Base-by-base conservation (phyloP, 1,284 basidiomycete genomes). In the Rhodotorula sp. region DNA sequence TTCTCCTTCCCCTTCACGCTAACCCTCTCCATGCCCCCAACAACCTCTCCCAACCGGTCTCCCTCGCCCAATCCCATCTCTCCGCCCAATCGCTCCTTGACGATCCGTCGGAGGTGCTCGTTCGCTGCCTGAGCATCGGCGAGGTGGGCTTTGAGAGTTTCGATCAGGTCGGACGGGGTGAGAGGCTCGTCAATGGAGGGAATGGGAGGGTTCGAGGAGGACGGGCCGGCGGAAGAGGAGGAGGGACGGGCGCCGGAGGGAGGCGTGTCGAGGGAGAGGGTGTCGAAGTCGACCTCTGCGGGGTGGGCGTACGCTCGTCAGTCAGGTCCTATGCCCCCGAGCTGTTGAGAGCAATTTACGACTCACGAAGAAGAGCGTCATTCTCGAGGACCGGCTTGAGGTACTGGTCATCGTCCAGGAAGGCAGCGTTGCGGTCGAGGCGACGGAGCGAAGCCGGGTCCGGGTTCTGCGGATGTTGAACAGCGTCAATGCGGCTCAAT, bases 281-380 rank as follows among this genome's bases (percentile, higher is more conserved):
- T 87, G 69, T 87, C 86, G 30, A 85, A 82, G 64, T 85, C 84
- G 56, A 87, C 77, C 74, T 88, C 88, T 89, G 76, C 6, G 46
- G 5, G 27, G 13, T 56, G 32, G 20, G 15, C 9, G 56, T 11
- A 24, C 30, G 66, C 20, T 1, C 39, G 13, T 44, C 39, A 44
- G 39, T 44, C 9, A 13, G 59, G n/a, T n/a, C n/a, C n/a, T n/a
- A n/a, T n/a, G n/a, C n/a, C n/a, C n/a, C n/a, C n/a, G n/a, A n/a
- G n/a, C n/a, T n/a, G n/a, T n/a, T n/a, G n/a, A n/a, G n/a, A n/a
- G n/a, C n/a, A n/a, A n/a, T n/a, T n/a, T n/a, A 59, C 27, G 2
- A 82, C 89, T 76, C 74, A 94, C 93, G 90, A n/a, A 96, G 86
- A 4, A 94, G 80, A 6, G 91, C 90, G 78, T 96, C 94, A 75